phyloP scores from a whole-genome alignment of 2,329 filamentous ascomycete genomes.

The Cadophora sp. region DNA sequence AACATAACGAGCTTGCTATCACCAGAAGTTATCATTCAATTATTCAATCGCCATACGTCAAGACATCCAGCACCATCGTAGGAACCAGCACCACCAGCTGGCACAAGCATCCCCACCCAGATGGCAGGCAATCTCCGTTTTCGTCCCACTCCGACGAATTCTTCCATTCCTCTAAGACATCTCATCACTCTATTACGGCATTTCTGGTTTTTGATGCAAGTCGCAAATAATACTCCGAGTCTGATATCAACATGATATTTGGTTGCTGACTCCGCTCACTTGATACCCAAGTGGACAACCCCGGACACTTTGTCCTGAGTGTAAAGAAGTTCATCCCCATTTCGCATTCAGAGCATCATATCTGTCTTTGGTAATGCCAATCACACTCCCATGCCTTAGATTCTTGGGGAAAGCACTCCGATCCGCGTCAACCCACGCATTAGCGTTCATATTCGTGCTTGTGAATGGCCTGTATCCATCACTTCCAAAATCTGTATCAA shows the following conservation, averaged over 20 bases:
- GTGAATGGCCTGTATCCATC: conserved; percentile 59
- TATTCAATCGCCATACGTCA: too few relatives aligned
- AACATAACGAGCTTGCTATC: too few relatives aligned
- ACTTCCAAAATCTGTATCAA: conserved; percentile 46
- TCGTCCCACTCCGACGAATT: background rate
- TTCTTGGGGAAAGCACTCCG: conserved; percentile 52
- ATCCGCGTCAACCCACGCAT: conserved; percentile 54
- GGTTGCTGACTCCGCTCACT: background rate
- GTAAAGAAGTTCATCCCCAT: conserved; percentile 41
- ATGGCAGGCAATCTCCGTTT: background rate
- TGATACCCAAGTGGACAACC: background rate
- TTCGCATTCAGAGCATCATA: conserved; percentile 50
- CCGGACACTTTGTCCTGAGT: background rate
- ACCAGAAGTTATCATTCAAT: too few relatives aligned
- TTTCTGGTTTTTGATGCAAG: background rate
- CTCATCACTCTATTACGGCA: background rate
- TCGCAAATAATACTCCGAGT: conserved; percentile 17
- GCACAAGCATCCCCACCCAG: background rate
- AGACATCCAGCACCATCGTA: background rate
- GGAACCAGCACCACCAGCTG: background rate
- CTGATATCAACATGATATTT: background rate
- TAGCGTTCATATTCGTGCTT: conserved; percentile 50
- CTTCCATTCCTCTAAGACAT: background rate
- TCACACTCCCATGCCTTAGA: conserved; percentile 58
- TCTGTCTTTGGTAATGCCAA: conserved; percentile 53